Percentiles rank a stretch among this genome's conserved stretches.
phyloP scores from a whole-genome alignment of 768 basidiomycete genomes.

The Boletus barrowsii region DNA sequence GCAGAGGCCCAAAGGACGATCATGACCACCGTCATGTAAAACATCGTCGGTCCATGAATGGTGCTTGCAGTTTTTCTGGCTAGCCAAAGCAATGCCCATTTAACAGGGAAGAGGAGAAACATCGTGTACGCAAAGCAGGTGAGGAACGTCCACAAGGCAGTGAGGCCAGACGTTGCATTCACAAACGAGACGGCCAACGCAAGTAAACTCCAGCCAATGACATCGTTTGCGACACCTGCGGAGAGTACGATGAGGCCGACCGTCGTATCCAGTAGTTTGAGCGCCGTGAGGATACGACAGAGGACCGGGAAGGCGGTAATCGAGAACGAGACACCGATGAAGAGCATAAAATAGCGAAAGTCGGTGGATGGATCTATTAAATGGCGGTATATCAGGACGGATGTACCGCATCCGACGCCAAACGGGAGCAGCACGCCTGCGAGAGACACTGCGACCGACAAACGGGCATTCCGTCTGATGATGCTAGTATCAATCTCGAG shows the following conservation, averaged over 20 bases:
- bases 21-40: conserved; percentile 86
- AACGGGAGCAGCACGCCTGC: conserved; percentile 89
- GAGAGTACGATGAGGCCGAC: conserved; percentile 92
- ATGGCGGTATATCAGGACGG: conserved; percentile 68
- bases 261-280: conserved; percentile 86
- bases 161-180: conserved; percentile 79
- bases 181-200: conserved; percentile 91
- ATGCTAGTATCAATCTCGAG: conserved; percentile 82
- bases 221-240: conserved; percentile 88
- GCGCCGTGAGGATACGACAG: conserved; percentile 85
- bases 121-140: conserved; percentile 77
- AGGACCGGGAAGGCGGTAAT: conserved; percentile 89
- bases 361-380: conserved; percentile 62
- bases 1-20: conserved; percentile 80
- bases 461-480: conserved; percentile 71
- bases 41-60: conserved; percentile 78
- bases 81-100: conserved; percentile 61
- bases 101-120: conserved; percentile 69
- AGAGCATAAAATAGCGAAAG: conserved; percentile 91
- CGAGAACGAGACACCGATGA: conserved; percentile 86
- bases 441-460: conserved; percentile 65
- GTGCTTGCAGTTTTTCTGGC: conserved; percentile 76
- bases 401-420: conserved; percentile 73
- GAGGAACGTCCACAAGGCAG: conserved; percentile 83
- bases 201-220: conserved; percentile 85